These are phyloP conservation scores for Tubosaeta sp. DNA, from an alignment of 768 basidiomycete species.

Conservation along the genomic window DNA sequence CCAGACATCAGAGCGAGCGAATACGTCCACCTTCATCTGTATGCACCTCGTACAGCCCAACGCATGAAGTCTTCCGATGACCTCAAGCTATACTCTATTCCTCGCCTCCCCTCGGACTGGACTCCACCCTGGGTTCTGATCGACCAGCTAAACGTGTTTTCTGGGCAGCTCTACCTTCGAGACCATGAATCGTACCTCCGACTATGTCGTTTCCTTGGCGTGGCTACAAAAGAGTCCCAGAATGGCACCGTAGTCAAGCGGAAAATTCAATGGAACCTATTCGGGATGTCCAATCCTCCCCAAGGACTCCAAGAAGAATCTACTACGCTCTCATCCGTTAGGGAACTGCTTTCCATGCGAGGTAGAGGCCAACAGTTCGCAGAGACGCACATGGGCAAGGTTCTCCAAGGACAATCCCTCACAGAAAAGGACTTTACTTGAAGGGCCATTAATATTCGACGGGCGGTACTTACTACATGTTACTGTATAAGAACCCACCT, in stretches of 20 bases:
- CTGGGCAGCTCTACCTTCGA: background rate
- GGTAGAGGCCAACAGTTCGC: conserved; percentile 35
- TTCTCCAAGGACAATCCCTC: conserved; percentile 25
- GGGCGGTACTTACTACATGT: too few relatives aligned
- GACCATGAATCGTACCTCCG: background rate
- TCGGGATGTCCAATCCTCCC: too few relatives aligned
- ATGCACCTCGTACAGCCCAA: background rate
- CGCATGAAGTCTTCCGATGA: too few relatives aligned
- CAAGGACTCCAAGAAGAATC: background rate
- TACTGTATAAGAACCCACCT: too few relatives aligned
- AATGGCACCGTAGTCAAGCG: too few relatives aligned
- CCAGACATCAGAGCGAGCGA: background rate
- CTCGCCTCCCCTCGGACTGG: too few relatives aligned
- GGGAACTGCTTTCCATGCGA: conserved; percentile 18
- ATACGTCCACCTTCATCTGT: conserved; percentile 1
- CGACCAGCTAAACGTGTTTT: background rate
- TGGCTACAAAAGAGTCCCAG: background rate
- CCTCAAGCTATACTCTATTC: too few relatives aligned
- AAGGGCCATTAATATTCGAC: too few relatives aligned
- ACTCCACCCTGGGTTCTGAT: too few relatives aligned
- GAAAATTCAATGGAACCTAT: background rate
- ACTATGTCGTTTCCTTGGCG: background rate
- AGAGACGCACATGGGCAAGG: conserved; percentile 37
- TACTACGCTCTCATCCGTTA: conserved; percentile 25
- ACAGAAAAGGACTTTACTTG: background rate